Percentiles rank a stretch among this genome's conserved stretches.
Evolutionary conservation across 2,329 filamentous ascomycete species (phyloP).

Genomic region (Exophiala phaeomuriformis): DNA sequence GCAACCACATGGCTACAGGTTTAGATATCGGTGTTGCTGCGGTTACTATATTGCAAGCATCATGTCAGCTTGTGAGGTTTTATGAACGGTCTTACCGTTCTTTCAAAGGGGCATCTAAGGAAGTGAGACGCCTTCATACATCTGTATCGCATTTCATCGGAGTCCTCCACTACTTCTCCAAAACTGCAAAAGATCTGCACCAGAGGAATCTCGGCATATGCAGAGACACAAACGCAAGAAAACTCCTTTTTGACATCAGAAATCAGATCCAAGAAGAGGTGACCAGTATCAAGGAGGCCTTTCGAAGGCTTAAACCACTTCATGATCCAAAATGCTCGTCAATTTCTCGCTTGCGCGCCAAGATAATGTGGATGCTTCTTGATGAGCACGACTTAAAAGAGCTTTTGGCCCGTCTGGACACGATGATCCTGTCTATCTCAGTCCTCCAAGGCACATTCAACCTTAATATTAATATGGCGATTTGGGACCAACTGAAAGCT

Average conservation of each 20-base stretch:
- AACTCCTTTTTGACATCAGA: background rate
- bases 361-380: background rate
- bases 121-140: background rate
- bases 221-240: background rate
- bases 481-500: background rate
- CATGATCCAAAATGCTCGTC: background rate
- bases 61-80: background rate
- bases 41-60: background rate
- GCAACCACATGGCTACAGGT: background rate
- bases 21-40: background rate
- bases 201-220: background rate
- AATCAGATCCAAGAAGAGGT: background rate
- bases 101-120: background rate
- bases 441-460: background rate
- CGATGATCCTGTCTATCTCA: background rate
- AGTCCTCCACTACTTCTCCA: background rate
- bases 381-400: conserved; percentile 4
- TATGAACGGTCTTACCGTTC: background rate
- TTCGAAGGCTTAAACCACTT: background rate
- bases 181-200: background rate
- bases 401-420: background rate
- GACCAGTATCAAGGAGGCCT: background rate
- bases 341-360: background rate
- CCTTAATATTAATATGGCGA: background rate
- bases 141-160: background rate